A percentile compares a stretch with the other conserved stretches of the same genome.
phyloP scores from a whole-genome alignment of 1,139 yeast species.

The Blastobotrys ciferrii region DNA sequence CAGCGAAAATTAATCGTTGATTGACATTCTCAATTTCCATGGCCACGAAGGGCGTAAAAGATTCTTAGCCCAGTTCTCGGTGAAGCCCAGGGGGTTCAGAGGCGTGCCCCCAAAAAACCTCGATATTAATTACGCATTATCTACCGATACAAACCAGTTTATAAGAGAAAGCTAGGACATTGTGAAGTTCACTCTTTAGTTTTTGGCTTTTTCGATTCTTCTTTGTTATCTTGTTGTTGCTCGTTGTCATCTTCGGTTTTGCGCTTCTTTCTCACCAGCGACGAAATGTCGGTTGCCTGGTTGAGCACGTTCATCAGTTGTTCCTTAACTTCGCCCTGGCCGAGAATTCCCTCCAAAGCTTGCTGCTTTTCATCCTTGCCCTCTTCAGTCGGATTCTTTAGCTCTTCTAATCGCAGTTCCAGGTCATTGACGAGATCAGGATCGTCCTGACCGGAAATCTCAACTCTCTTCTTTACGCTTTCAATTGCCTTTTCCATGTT shows the following conservation, averaged over 20 bases:
- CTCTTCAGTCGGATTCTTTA: constrained; percentile 16
- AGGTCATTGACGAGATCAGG: constrained; percentile 54
- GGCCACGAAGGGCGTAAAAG: no score
- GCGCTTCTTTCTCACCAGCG: constrained; percentile 52
- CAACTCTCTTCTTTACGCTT: constrained; percentile 52
- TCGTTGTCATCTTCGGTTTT: constrained; percentile 32
- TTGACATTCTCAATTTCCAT: no score
- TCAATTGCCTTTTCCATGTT: constrained; percentile 62
- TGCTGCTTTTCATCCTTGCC: constrained; percentile 50
- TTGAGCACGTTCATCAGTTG: constrained; percentile 21
- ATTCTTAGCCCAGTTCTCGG: no score
- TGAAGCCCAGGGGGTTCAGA: no score
- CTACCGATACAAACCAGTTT: no score
- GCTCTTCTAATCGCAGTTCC: constrained; percentile 34
- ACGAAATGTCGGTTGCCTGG: constrained; percentile 54
- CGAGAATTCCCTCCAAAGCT: constrained; percentile 61
- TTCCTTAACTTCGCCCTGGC: constrained; percentile 41
- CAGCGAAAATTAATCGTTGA: no score
- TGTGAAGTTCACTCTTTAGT: not conserved
- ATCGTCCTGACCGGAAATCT: constrained; percentile 44
- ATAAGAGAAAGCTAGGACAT: no score
- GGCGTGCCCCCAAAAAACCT: no score
- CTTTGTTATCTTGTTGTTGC: not conserved
- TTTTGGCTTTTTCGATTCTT: not conserved
- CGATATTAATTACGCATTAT: no score